Percentiles rank a stretch among this genome's conserved stretches.
Conservation (phyloP, 2,329 filamentous ascomycete species). For the Epichloe glyceriae region DNA sequence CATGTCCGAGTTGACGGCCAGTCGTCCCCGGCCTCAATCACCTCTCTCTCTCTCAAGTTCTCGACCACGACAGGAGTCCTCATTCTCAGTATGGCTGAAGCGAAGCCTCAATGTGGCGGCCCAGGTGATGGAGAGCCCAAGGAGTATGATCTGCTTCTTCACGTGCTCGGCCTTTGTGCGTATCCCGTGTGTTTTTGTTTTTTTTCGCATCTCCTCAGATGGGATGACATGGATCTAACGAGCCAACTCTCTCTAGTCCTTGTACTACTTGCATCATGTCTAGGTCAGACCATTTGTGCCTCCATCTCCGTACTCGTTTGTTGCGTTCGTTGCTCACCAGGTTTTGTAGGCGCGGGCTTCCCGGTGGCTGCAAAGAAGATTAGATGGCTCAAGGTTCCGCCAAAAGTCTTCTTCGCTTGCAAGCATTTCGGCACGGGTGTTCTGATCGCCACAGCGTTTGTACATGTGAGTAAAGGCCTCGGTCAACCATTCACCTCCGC, state of each 20-base stretch:
- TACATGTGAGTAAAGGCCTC: conserved; percentile 37
- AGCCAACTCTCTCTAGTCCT: conserved; percentile 10
- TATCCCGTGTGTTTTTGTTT: not conserved
- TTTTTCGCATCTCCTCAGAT: not conserved
- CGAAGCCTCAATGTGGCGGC: conserved; percentile 18
- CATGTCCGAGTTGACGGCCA: too few relatives aligned
- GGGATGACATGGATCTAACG: not conserved
- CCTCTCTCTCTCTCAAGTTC: too few relatives aligned
- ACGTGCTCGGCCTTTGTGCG: conserved; percentile 20
- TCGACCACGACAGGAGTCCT: too few relatives aligned
- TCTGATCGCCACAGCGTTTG: conserved; percentile 59
- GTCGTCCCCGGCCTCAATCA: too few relatives aligned
- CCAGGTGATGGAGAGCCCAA: not conserved
- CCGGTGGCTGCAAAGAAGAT: conserved; percentile 42
- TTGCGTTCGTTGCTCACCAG: not conserved
- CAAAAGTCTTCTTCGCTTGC: conserved; percentile 46
- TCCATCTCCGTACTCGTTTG: not conserved
- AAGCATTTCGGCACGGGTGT: conserved; percentile 61
- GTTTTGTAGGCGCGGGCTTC: conserved; percentile 30
- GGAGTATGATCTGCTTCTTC: conserved; percentile 16
- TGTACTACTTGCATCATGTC: conserved; percentile 14
- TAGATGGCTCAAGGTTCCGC: conserved; percentile 43
- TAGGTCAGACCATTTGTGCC: conserved; percentile 10
- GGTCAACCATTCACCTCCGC: not conserved
- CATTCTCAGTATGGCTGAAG: not conserved